Evolutionary conservation across 306 rosid species (phyloP), one percentile per base, ranked within the genome.

Genomic region (Styphnolobium japonicum): DNA sequence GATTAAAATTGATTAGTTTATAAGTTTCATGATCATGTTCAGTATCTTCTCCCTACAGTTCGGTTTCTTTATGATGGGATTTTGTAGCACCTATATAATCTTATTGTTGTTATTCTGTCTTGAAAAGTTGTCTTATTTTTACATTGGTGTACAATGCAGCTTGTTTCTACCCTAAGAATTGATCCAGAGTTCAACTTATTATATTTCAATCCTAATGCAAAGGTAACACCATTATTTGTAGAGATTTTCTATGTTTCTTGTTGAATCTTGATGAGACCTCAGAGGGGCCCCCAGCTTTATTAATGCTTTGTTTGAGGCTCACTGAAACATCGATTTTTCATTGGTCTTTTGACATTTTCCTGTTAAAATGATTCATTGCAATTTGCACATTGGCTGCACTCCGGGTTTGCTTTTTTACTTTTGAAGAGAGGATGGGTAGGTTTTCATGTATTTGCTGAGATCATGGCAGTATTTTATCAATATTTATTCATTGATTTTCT

Each of bases 111-210:
- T 22, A 19, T 36, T 39, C 39, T 82, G 51, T 83, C 71, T 71
- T 75, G 39, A 65, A 25, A 81, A 63, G 72, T 78, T 81, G 78
- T 89, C 87, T 89, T 72, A 76, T 75, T 76, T 75, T 80, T 67
- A 55, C 58, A 68, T 81, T 77, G 74, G 74, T 86, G 55, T 73
- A 74, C 42, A 45, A 64, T 78, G 91, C 97, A 94, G 97, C 97
- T 92, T 79, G 97, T 94, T 82, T 91, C 97, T 80, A 88, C 92
- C 71, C 88, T 94, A 27, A 84, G 89, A 76, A 82, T 94, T 81
- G 81, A 77, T 84, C 97, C 98, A 49, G 95, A 89, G 78, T 88
- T 85, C 89, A 90, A 70, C 79, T 85, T 92, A 90, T 58, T 89
- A 65, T 87, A 80, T 90, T 91, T 88, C 88, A 89, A 88, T 83